Evolutionary conservation across 148 eudicot species (phyloP), one percentile per base, ranked within the genome.

Genomic region (Linanthus parryae): DNA sequence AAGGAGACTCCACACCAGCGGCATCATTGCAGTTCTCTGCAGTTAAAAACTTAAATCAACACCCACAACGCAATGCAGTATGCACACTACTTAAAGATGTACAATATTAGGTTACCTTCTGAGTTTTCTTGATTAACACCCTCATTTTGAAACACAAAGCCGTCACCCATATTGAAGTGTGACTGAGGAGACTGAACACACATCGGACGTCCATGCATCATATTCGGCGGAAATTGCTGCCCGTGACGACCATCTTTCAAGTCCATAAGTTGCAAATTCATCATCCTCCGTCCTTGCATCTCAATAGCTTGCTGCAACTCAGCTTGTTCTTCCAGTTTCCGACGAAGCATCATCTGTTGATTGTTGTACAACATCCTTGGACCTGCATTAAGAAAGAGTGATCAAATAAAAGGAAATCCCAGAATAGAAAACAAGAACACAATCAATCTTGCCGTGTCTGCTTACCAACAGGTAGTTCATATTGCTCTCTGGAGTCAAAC

Each of bases 231-330:
- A 30, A 69, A 61, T 12, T 67, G 79, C 16, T 42, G 71, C 20
- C 52, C 71, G 38, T 47, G 66, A 10, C 62, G 69, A 14, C 64
- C 75, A 58, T 64, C 75, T 44, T 78, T 82, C 62, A 84, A 35
- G 45, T 92, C 94, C 54, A 76, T 53, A 39, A 92, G 71, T 39
- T 92, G 88, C 50, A 92, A 38, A 63, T 78, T 81, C 94, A 87
- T 79, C 24, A 92, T 42, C 56, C 96, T 77, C 58, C 94, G 69
- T 20, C 74, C 91, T 44, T 87, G 91, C 28, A 69, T 68, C 21
- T 88, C 99, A 66, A 92, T 72, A 36, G 96, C 90, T 54, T 86
- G 91, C 49, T 85, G 95, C 52, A 80, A 55, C 50, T 78, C 85
- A 58, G 80, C 84, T 58, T 74, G 83, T 55, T 85, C 82, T 71